Evolutionary conservation across 345 rosid genomes (phyloP).

Genomic region (Aethionema arabicum): DNA sequence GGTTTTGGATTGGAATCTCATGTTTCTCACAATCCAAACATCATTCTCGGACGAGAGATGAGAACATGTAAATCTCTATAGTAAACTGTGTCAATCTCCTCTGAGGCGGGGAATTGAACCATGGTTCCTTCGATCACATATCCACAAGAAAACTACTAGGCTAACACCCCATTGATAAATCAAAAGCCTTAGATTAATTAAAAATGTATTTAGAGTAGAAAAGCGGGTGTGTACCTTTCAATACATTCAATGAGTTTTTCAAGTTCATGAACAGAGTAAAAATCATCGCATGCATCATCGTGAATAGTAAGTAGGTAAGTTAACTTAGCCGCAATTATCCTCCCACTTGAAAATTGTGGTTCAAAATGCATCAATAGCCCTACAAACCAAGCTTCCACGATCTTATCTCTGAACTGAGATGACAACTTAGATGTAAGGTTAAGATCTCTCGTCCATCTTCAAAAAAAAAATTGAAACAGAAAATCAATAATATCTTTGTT

Average conservation of each 20-base stretch:
- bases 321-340: constrained; percentile 18
- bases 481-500: background rate
- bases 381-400: constrained; percentile 16
- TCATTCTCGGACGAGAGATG: too few species aligned
- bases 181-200: too few species aligned
- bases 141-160: too few species aligned
- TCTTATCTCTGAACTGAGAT: constrained; percentile 14
- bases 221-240: constrained; percentile 9
- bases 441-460: constrained; percentile 23
- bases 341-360: constrained; percentile 23
- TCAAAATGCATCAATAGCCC: constrained; percentile 18
- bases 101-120: too few species aligned
- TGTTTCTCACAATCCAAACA: too few species aligned
- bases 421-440: constrained; percentile 17
- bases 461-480: background rate
- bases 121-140: too few species aligned
- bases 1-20: too few species aligned
- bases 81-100: too few species aligned
- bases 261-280: constrained; percentile 3
- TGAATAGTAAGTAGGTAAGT: constrained; percentile 17
- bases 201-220: background rate
- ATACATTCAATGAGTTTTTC: constrained; percentile 14
- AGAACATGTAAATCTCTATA: too few species aligned
- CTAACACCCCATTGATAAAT: too few species aligned
- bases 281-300: constrained; percentile 19